Evolutionary conservation across 1,284 basidiomycete genomes (phyloP).

Genomic region (Abortiporus biennis): DNA sequence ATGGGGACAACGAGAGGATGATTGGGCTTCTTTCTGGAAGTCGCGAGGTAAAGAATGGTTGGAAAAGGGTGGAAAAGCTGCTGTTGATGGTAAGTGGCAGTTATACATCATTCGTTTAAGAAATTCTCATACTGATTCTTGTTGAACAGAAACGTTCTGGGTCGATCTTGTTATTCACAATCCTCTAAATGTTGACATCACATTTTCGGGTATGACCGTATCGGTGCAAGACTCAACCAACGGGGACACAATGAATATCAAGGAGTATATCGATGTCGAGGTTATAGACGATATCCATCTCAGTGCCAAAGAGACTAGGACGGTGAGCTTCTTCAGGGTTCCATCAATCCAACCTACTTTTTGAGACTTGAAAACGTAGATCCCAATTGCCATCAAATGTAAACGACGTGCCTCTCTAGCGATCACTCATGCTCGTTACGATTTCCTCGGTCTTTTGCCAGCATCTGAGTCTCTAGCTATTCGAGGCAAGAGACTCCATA

Average conservation of each 20-base stretch:
- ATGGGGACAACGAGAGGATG: constrained; percentile 60
- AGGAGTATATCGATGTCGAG: constrained; percentile 49
- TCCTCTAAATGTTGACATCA: constrained; percentile 65
- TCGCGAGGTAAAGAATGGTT: constrained; percentile 46
- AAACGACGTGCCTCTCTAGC: constrained; percentile 43
- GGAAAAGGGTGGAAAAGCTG: constrained; percentile 48
- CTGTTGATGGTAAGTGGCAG: constrained; percentile 52
- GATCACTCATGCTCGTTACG: constrained; percentile 51
- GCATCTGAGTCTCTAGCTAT: constrained; percentile 52
- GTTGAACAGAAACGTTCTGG: constrained; percentile 62
- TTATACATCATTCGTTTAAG: neutral
- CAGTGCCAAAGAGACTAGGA: constrained; percentile 50
- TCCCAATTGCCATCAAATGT: constrained; percentile 56
- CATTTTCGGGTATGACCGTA: constrained; percentile 54
- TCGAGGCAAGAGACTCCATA: constrained; percentile 63
- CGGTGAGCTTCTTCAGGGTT: constrained; percentile 32
- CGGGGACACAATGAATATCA: constrained; percentile 25
- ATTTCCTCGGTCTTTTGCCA: constrained; percentile 65
- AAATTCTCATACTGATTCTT: neutral
- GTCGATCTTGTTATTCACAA: constrained; percentile 64
- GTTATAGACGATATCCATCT: constrained; percentile 51
- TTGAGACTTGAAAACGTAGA: too few relatives aligned
- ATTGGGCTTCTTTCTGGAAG: constrained; percentile 59
- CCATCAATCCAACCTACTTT: constrained; percentile 3
- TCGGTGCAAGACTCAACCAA: constrained; percentile 35